Percentiles rank a stretch among this genome's conserved stretches.
Conservation (phyloP, 345 rosid genomes). For the Noccaea caerulescens region DNA sequence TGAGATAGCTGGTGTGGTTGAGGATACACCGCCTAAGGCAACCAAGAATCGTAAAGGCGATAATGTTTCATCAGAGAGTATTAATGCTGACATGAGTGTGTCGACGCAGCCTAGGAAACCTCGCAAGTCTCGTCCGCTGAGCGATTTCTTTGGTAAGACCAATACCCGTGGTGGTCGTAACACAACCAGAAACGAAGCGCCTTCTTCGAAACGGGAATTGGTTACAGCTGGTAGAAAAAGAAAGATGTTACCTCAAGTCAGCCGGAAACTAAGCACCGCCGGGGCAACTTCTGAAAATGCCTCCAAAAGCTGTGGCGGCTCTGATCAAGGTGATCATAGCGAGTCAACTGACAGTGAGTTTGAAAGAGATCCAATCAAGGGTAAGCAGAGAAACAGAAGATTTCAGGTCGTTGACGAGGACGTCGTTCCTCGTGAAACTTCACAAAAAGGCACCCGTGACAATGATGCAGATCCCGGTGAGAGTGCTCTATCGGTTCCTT, state of each 20-base stretch:
- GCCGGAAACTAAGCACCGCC: constrained; percentile 20
- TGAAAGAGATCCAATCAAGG: constrained; percentile 47
- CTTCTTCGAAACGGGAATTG: constrained; percentile 44
- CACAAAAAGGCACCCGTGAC: constrained; percentile 44
- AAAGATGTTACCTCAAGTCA: constrained; percentile 50
- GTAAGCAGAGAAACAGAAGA: constrained; percentile 61
- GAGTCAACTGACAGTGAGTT: constrained; percentile 46
- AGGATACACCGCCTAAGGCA: constrained; percentile 43
- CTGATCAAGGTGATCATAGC: constrained; percentile 42
- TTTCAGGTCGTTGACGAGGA: constrained; percentile 45
- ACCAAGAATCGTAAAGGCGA: constrained; percentile 42
- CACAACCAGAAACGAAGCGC: constrained; percentile 41
- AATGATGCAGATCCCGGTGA: constrained; percentile 44
- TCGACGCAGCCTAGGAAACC: constrained; percentile 58
- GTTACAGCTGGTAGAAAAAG: constrained; percentile 56
- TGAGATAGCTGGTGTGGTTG: constrained; percentile 43
- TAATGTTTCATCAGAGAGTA: constrained; percentile 61
- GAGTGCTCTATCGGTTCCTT: constrained; percentile 37
- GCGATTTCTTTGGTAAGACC: constrained; percentile 66
- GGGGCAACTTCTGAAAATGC: constrained; percentile 31
- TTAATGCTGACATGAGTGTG: constrained; percentile 53
- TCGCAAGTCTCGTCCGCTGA: constrained; percentile 69
- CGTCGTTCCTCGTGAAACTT: constrained; percentile 45
- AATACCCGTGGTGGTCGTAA: constrained; percentile 34
- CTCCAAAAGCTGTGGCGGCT: constrained; percentile 42